Evolutionary conservation across 2,329 filamentous ascomycete genomes (phyloP).

Genomic region (Fusarium xyrophilum): DNA sequence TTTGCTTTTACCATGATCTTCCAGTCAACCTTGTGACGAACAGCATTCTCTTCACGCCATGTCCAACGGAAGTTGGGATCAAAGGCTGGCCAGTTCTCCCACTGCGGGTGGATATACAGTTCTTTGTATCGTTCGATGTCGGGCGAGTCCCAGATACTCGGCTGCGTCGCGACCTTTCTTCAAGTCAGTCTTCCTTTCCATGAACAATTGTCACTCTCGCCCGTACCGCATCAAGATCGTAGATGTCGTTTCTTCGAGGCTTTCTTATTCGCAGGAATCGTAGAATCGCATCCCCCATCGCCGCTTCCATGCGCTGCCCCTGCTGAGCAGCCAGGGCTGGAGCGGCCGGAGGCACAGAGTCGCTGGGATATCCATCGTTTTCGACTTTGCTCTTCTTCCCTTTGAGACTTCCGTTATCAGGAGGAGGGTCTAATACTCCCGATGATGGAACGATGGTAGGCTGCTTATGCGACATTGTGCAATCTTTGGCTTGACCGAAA

Average conservation of each 20-base stretch:
- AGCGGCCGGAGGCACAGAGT: not conserved
- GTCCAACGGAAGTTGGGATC: constrained; percentile 48
- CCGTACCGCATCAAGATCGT: constrained; percentile 38
- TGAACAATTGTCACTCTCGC: rapidly evolving
- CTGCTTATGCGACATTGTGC: not conserved
- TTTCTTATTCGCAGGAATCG: constrained; percentile 46
- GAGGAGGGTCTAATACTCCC: not conserved
- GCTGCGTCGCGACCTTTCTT: constrained; percentile 45
- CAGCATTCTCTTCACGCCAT: constrained; percentile 45
- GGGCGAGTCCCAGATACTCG: constrained; percentile 49
- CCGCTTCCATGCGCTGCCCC: constrained; percentile 42
- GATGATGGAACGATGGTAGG: not conserved
- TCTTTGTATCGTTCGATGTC: constrained; percentile 47
- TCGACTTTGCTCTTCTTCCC: not conserved
- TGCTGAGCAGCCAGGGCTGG: constrained; percentile 40
- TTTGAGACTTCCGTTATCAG: not conserved
- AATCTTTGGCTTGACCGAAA: not conserved
- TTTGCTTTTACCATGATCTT: constrained; percentile 46
- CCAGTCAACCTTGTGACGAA: constrained; percentile 47
- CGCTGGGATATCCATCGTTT: not conserved
- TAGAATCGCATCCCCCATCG: constrained; percentile 44
- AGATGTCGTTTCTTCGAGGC: constrained; percentile 35
- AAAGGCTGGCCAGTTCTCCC: constrained; percentile 48
- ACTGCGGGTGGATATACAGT: constrained; percentile 46
- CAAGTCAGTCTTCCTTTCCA: constrained; percentile 12